Base-by-base conservation (phyloP, 345 rosid species). In the Brassica carinata region DNA sequence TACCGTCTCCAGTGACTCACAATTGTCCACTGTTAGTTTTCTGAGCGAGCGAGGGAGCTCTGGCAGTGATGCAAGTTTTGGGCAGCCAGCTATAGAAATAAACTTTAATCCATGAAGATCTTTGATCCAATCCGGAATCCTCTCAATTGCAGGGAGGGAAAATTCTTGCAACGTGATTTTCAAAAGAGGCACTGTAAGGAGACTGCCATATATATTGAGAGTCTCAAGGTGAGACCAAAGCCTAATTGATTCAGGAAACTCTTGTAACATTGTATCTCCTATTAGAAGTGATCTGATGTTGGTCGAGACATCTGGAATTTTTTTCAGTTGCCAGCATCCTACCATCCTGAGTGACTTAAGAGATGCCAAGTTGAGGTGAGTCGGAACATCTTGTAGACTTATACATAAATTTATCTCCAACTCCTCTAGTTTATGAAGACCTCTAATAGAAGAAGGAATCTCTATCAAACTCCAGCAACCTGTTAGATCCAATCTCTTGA, bases 381-480 rank as follows among this genome's bases (percentile, higher is more conserved):
- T 3, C 0, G 84, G 84, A 36, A 76, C 5, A 2, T 1, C 62
- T 40, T 71, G 59, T 63, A 81, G n/a, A 0, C 45, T 67, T 30
- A 8, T 18, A 3, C 83, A 85, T 5, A 4, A 33, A 5, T 8
- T 8, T 64, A 85, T 64, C 13, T 0, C 0, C 67, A 83, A 36
- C n/a, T 0, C 0, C 26, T 70, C 1, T 0, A 84, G 78, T 10
- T 79, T 76, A 4, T 76, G 55, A 62, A 77, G 83, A 7, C 59
- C 30, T 31, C n/a, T 0, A 27, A 83, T 1, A 0, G 77, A 79
- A 8, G 77, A 61, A 0, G 77, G 75, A 71, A 81, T 61, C 29
- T 69, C 75, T 8, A 57, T 43, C 77, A 84, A 71, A 38, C 75
- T 75, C 15, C 8, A 8, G 66, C 89, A 87, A 1, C 15, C 7